phyloP scores from a whole-genome alignment of 225 moss, liverwort and hornwort species.

The Marchantia paleacea region DNA sequence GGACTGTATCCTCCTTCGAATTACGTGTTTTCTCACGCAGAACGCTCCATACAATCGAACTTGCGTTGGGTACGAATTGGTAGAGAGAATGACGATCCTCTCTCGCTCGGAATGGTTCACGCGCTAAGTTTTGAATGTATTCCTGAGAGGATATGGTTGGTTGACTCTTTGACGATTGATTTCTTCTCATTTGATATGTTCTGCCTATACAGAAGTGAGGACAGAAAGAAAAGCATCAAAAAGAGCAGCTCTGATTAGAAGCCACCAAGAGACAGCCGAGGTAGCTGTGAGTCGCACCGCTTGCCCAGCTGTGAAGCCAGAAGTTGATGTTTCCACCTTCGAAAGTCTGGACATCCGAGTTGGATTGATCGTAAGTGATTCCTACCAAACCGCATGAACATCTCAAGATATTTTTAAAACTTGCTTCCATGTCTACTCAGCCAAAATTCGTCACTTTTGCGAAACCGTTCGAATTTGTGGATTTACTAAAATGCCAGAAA shows the following conservation, averaged over 20 bases:
- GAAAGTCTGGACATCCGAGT: constrained; percentile 63
- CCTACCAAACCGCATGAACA: neutral
- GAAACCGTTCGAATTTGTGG: no score
- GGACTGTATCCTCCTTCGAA: neutral
- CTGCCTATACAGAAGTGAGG: neutral
- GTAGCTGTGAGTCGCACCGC: constrained; percentile 56
- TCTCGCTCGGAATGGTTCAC: no score
- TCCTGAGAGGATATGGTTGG: no score
- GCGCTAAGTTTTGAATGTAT: no score
- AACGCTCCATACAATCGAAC: no score
- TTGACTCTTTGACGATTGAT: no score
- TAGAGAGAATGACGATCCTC: no score
- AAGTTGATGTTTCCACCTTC: constrained; percentile 38
- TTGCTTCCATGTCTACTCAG: no score
- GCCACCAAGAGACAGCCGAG: constrained; percentile 64
- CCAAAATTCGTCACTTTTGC: neutral
- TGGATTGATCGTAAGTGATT: constrained; percentile 62
- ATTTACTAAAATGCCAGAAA: no score
- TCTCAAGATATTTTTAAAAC: no score
- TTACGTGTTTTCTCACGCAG: neutral
- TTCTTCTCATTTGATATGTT: neutral
- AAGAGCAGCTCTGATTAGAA: constrained; percentile 30
- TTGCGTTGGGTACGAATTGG: no score
- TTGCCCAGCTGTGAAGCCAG: constrained; percentile 64
- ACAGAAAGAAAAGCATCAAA: neutral